Evolutionary conservation across 2,329 filamentous ascomycete species (phyloP).

Genomic region (Calonectria pteridis): DNA sequence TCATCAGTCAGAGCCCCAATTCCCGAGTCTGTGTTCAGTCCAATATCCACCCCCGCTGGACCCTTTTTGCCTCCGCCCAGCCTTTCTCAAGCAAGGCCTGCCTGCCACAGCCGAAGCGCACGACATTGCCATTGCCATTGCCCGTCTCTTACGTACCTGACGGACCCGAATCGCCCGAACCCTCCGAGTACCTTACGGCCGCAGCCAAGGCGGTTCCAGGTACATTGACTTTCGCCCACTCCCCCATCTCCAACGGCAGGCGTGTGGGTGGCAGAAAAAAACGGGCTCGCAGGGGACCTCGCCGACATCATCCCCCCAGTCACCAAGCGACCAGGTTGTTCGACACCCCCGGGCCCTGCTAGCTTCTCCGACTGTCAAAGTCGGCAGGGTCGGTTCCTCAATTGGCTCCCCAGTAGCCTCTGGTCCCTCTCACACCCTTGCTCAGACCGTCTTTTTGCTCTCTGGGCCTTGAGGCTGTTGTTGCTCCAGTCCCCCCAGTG

Average conservation of each 20-base stretch:
- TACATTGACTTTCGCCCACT: constrained; percentile 42
- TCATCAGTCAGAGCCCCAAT: constrained; percentile 14
- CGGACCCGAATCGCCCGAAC: constrained; percentile 15
- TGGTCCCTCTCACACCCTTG: constrained; percentile 40
- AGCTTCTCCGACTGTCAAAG: constrained; percentile 46
- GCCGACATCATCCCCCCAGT: constrained; percentile 43
- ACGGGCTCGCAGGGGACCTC: constrained; percentile 43
- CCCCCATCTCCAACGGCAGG: constrained; percentile 31
- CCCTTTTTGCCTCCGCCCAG: constrained; percentile 9
- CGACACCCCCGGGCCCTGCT: constrained; percentile 43
- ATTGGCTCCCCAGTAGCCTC: constrained; percentile 43
- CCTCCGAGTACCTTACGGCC: constrained; percentile 33
- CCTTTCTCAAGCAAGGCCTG: background rate
- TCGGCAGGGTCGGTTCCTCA: constrained; percentile 46
- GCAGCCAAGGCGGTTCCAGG: constrained; percentile 40
- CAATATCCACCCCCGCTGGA: constrained; percentile 18
- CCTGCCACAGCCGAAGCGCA: constrained; percentile 21
- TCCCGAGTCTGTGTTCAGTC: constrained; percentile 8
- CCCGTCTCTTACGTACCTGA: constrained; percentile 23
- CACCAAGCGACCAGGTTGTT: constrained; percentile 43
- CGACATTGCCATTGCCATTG: constrained; percentile 27
- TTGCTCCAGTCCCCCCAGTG: constrained; percentile 16
- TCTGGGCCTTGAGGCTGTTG: constrained; percentile 40
- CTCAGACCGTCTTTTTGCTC: constrained; percentile 46
- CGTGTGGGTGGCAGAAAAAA: constrained; percentile 42